These are phyloP conservation scores for Daldinia sp. DNA, from an alignment of 2,329 filamentous ascomycete genomes.

Conservation along the genomic window DNA sequence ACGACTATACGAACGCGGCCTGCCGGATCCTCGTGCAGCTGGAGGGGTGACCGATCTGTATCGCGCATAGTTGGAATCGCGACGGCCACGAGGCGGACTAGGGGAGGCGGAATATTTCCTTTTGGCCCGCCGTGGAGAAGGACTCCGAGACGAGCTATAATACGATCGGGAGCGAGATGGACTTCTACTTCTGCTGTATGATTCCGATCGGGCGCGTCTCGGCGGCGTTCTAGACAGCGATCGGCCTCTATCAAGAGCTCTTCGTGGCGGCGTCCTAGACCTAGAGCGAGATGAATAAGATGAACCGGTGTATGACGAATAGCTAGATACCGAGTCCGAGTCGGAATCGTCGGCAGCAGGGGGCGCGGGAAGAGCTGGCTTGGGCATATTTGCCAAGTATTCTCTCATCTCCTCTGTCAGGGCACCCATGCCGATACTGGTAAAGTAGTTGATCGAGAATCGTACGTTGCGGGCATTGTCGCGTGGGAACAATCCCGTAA, in stretches of 20 bases:
- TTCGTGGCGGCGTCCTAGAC: constrained; percentile 53
- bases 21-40: constrained; percentile 29
- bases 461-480: constrained; percentile 90
- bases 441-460: constrained; percentile 99
- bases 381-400: constrained; percentile 86
- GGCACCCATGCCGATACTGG: constrained; percentile 93
- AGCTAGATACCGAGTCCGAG: constrained; percentile 78
- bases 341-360: constrained; percentile 67
- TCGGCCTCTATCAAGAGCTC: constrained; percentile 49
- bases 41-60: constrained; percentile 38
- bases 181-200: constrained; percentile 47
- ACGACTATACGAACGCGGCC: constrained; percentile 37
- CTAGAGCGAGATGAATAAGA: constrained; percentile 64
- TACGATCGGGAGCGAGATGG: constrained; percentile 47
- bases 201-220: constrained; percentile 45
- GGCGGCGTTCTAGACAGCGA: constrained; percentile 48
- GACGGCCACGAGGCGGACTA: constrained; percentile 37
- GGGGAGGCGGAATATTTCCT: constrained; percentile 40
- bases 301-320: constrained; percentile 75
- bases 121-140: constrained; percentile 39
- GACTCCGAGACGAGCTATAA: constrained; percentile 42
- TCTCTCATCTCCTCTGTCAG: constrained; percentile 96
- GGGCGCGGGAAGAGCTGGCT: constrained; percentile 77
- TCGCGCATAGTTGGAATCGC: constrained; percentile 38
- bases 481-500: constrained; percentile 87